Conservation (phyloP, 1,284 basidiomycete species). For the Ustilago nuda region DNA sequence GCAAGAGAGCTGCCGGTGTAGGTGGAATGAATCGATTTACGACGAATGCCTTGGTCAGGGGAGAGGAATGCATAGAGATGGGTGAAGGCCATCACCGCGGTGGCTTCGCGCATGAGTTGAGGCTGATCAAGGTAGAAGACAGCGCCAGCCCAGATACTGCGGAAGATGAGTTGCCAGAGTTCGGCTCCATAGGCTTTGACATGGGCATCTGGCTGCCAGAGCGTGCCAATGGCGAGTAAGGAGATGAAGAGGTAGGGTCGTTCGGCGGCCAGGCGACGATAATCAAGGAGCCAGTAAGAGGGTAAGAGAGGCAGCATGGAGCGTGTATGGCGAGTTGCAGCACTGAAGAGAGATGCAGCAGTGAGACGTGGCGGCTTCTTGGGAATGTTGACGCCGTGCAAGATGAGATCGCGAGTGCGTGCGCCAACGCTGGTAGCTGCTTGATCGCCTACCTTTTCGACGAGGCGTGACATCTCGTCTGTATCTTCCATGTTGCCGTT, state of each 20-base stretch:
- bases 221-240: constrained; percentile 38
- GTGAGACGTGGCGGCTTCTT: constrained; percentile 50
- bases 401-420: constrained; percentile 42
- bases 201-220: constrained; percentile 46
- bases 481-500: constrained; percentile 30
- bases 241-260: constrained; percentile 44
- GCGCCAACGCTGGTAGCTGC: constrained; percentile 49
- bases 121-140: constrained; percentile 50
- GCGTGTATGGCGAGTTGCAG: constrained; percentile 32
- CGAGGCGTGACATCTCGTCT: constrained; percentile 43
- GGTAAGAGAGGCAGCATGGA: constrained; percentile 38
- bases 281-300: constrained; percentile 48
- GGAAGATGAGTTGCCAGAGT: constrained; percentile 52
- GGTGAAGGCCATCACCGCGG: constrained; percentile 29
- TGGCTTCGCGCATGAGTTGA: constrained; percentile 45
- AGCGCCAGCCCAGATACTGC: constrained; percentile 47
- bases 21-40: constrained; percentile 40
- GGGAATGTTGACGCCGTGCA: constrained; percentile 54
- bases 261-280: constrained; percentile 38
- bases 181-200: constrained; percentile 49
- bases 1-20: constrained; percentile 43
- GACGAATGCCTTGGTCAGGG: constrained; percentile 40
- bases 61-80: constrained; percentile 41
- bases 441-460: constrained; percentile 48
- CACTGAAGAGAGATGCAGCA: constrained; percentile 46